Conservation (phyloP, 345 rosid species). For the Acer campestre region DNA sequence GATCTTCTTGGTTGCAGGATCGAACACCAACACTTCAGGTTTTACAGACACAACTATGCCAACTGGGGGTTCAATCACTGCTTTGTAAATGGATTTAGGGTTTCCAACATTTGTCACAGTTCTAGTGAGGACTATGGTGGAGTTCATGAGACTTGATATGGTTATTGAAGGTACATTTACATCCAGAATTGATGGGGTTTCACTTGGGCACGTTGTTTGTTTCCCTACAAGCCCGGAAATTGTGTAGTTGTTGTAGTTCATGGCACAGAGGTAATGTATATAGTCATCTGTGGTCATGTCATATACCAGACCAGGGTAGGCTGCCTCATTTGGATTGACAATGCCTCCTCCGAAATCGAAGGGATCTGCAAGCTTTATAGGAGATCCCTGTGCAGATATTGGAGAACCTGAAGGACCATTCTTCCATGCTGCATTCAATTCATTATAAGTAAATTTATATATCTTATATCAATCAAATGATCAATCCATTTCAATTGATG, state of each 20-base stretch:
- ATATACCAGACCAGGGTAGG: constrained; percentile 34
- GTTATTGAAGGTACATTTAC: constrained; percentile 56
- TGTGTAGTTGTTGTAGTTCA: constrained; percentile 3
- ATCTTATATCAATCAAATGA: no score
- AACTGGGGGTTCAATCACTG: constrained; percentile 33
- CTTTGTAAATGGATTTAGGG: neutral
- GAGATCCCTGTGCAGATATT: neutral
- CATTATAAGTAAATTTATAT: no score
- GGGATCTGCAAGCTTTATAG: constrained; percentile 21
- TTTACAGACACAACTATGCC: constrained; percentile 32
- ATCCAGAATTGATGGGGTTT: constrained; percentile 27
- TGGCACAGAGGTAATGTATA: constrained; percentile 23
- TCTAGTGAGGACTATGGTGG: constrained; percentile 21
- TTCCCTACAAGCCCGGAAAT: constrained; percentile 1
- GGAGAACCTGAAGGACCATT: constrained; percentile 30
- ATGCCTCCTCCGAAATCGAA: constrained; percentile 36
- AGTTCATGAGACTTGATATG: constrained; percentile 23
- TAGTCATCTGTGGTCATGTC: constrained; percentile 25
- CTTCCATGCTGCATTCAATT: constrained; percentile 34
- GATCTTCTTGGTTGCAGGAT: constrained; percentile 19
- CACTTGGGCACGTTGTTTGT: constrained; percentile 24
- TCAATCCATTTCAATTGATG: no score
- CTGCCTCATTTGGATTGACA: constrained; percentile 29
- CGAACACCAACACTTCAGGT: constrained; percentile 31
- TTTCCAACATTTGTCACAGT: constrained; percentile 34